Conservation (phyloP, 805 yeast genomes). For the Sugiyamaella valdiviana region DNA sequence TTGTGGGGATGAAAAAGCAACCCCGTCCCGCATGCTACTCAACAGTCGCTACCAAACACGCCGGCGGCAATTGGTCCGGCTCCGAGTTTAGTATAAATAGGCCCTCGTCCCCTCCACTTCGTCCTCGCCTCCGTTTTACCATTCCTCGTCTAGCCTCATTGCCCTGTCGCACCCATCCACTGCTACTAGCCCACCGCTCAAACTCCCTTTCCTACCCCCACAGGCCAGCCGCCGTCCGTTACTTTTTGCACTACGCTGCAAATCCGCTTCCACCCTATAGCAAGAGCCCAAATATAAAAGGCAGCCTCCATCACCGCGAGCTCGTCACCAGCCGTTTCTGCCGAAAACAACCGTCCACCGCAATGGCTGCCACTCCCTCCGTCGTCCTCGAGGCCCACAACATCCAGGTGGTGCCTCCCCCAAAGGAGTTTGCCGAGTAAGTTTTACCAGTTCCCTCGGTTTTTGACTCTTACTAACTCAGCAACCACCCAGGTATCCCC, state of each 20-base stretch:
- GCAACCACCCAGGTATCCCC: conserved; percentile 34
- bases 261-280: background rate
- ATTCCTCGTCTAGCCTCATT: too few species aligned
- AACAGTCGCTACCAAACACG: background rate
- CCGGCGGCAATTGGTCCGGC: too few species aligned
- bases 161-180: background rate
- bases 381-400: conserved; percentile 22
- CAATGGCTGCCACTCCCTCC: background rate
- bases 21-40: background rate
- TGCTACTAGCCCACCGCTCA: background rate
- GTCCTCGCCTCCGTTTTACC: background rate
- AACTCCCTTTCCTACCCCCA: too few species aligned
- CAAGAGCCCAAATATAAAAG: conserved; percentile 1
- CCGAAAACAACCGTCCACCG: too few species aligned
- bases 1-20: background rate
- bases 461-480: background rate
- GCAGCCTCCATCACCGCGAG: background rate
- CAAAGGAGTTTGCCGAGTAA: conserved; percentile 20
- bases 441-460: background rate
- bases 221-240: too few species aligned
- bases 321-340: too few species aligned
- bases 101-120: background rate
- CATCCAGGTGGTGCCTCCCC: conserved; percentile 20
- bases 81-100: background rate
- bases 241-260: background rate